Evolutionary conservation across 176 grass and related monocot species (phyloP).

Genomic region (Miscanthus lutarioriparius): DNA sequence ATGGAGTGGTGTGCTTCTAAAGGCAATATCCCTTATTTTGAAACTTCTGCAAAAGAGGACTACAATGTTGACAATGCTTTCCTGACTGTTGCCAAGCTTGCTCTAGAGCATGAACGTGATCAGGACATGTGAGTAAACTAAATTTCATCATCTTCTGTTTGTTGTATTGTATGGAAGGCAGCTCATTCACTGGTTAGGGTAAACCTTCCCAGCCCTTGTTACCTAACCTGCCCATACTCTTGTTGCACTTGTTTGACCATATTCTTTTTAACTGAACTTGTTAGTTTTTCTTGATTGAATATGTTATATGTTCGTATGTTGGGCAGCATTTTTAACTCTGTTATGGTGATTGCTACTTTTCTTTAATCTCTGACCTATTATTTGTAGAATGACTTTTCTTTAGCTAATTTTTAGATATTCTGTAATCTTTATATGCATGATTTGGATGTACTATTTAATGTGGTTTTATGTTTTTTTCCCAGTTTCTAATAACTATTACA

Average conservation of each 20-base stretch:
- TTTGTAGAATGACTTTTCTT: slow-evolving; percentile 11
- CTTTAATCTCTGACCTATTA: neutral
- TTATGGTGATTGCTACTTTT: neutral
- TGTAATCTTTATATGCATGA: neutral
- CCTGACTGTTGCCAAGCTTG: slow-evolving; percentile 86
- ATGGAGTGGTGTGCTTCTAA: slow-evolving; percentile 90
- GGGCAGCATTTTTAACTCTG: neutral
- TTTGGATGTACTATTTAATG: neutral
- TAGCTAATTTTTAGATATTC: neutral
- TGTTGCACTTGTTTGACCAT: neutral
- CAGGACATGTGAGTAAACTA: slow-evolving; percentile 90
- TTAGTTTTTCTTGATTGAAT: neutral
- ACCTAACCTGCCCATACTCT: neutral
- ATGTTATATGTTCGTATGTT: neutral
- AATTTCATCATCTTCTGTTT: neutral
- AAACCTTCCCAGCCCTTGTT: slow-evolving; percentile 17
- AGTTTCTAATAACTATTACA: neutral
- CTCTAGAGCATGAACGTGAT: slow-evolving; percentile 81
- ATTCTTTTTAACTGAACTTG: neutral
- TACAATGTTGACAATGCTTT: slow-evolving; percentile 86
- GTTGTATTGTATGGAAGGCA: neutral
- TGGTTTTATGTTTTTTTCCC: neutral
- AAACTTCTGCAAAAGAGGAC: slow-evolving; percentile 98
- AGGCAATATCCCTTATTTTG: slow-evolving; percentile 93
- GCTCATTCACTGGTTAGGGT: neutral